Conservation (phyloP, 257 asterid genomes). For the Penstemon barbatus region DNA sequence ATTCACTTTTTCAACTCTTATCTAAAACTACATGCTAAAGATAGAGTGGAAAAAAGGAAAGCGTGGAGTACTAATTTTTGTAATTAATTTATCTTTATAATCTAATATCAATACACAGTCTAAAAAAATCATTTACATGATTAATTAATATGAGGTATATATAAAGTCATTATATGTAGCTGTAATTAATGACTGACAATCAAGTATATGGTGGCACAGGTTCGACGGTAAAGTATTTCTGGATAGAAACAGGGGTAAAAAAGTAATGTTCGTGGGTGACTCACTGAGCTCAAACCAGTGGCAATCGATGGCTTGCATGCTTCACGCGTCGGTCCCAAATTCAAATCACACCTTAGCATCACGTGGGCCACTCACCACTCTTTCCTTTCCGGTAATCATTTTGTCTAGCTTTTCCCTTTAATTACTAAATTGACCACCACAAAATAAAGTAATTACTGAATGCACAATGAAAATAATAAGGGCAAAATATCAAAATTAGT, state of each 20-base stretch:
- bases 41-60: no score
- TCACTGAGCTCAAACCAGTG: constrained; percentile 60
- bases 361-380: constrained; percentile 40
- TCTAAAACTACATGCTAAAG: no score
- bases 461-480: no score
- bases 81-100: no score
- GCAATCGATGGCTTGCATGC: constrained; percentile 59
- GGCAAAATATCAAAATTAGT: no score
- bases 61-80: no score
- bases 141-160: no score
- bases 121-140: no score
- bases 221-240: constrained; percentile 48
- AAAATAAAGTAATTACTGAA: no score
- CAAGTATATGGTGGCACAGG: constrained; percentile 28
- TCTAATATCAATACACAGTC: no score
- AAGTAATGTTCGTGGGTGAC: constrained; percentile 67
- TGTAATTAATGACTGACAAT: background rate
- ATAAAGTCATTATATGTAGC: background rate
- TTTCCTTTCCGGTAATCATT: constrained; percentile 45
- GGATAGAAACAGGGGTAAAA: constrained; percentile 53
- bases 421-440: background rate
- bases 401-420: background rate
- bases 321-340: constrained; percentile 47
- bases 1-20: no score
- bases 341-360: constrained; percentile 34